Base-by-base conservation (phyloP, 2,329 filamentous ascomycete genomes). In the Alternaria solani region DNA sequence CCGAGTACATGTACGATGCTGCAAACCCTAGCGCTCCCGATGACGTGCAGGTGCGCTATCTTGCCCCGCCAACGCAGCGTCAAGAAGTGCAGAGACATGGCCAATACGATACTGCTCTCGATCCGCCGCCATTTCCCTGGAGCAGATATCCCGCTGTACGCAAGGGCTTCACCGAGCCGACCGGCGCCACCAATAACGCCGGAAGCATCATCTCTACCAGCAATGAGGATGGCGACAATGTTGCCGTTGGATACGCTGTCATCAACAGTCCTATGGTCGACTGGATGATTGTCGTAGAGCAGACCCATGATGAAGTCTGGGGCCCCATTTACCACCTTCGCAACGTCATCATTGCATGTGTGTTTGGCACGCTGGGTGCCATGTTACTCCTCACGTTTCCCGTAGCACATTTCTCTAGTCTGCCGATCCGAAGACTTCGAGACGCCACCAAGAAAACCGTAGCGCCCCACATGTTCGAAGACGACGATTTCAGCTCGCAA, bases 221-320 rank as follows among this genome's bases (percentile, higher is more conserved):
- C 8, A 96, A 97, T 67, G 93, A 97, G 70, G 83, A 92, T 64
- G 86, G 85, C 0, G 76, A 85, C 9, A 75, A 79, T 4, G 92
- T 97, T 1, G 90, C 92, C 11, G 89, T 94, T n/a, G 94, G 93
- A 23, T 94, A 89, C 70, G 91, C 92, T 7, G 84, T 90, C 11
- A 88, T 91, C 0, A 84, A 86, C 54, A 92, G 85, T 5, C 75
- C 80, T 0, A 79, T 96, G 53, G 91, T 91, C 7, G 87, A 94
- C 70, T 97, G 94, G 94, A 88, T 91, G 5, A 81, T 97, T 4
- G 70, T 96, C 2, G 86, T 97, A 1, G 94, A 97, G 74, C 89
- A 95, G 76, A 83, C 87, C 2, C 87, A 88, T 63, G 76, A 76
- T 23, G 93, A 97, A 78, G 92, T 93, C 0, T 93, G 91, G 80